Percentiles rank a stretch among this genome's conserved stretches.
Conservation (phyloP, 108 stramenopile species). For the Skeletonema costatum region DNA sequence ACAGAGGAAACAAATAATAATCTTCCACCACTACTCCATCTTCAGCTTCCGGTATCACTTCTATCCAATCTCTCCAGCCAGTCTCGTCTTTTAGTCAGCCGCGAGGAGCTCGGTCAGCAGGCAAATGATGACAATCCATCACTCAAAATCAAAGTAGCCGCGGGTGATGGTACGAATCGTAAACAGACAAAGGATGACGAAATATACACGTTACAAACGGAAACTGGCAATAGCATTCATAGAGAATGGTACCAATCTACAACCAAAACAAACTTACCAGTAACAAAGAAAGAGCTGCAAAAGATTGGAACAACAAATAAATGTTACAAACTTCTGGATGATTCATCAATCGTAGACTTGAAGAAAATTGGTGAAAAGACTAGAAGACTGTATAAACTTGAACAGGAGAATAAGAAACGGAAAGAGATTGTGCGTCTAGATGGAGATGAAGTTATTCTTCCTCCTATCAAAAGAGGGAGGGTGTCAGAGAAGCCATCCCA, state of each 20-base stretch:
- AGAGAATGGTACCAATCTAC: not conserved
- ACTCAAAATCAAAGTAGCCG: not conserved
- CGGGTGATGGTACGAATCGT: not conserved
- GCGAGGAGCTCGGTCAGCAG: not conserved
- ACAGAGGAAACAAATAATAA: not conserved
- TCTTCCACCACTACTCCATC: not conserved
- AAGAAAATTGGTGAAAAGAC: slow-evolving; percentile 69
- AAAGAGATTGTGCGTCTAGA: slow-evolving; percentile 65
- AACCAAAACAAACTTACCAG: not conserved
- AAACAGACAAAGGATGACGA: not conserved
- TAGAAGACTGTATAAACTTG: slow-evolving; percentile 42
- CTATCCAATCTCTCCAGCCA: slow-evolving; percentile 13
- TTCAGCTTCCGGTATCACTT: slow-evolving; percentile 14
- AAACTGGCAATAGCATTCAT: not conserved
- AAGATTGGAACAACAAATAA: slow-evolving; percentile 28
- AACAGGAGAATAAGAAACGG: slow-evolving; percentile 66
- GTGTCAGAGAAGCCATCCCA: slow-evolving; percentile 1
- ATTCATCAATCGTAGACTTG: slow-evolving; percentile 22
- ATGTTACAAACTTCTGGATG: slow-evolving; percentile 4
- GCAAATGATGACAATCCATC: not conserved
- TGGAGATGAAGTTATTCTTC: slow-evolving; percentile 20
- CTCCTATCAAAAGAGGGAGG: not conserved
- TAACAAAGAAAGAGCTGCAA: slow-evolving; percentile 2
- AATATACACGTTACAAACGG: not conserved
- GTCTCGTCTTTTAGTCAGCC: slow-evolving; percentile 1